Conservation (phyloP, 257 asterid species). For the Coffea eugenioides region DNA sequence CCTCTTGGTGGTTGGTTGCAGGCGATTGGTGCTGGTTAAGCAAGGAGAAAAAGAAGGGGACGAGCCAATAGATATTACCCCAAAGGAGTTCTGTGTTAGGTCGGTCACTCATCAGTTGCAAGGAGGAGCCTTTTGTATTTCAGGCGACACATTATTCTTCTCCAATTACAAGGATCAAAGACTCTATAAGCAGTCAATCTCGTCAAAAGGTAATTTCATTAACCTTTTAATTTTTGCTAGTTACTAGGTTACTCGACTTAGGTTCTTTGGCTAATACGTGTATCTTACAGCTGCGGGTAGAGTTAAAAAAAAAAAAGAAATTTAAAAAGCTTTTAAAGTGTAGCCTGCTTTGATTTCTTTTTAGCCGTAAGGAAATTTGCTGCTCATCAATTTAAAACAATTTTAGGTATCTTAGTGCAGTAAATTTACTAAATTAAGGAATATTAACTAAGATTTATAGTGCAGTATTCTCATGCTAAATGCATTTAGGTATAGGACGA, state of each 20-base stretch:
- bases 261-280: background rate
- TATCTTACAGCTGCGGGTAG: background rate
- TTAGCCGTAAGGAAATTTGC: background rate
- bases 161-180: slow-evolving; percentile 95
- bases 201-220: slow-evolving; percentile 49
- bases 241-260: background rate
- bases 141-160: slow-evolving; percentile 61
- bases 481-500: background rate
- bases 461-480: background rate
- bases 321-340: no score
- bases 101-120: slow-evolving; percentile 87
- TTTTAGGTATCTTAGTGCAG: no score
- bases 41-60: slow-evolving; percentile 57
- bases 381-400: background rate
- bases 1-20: slow-evolving; percentile 31
- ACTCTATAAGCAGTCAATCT: slow-evolving; percentile 66
- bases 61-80: slow-evolving; percentile 60
- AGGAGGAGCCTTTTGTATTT: slow-evolving; percentile 83
- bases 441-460: background rate
- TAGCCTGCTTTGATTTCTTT: background rate
- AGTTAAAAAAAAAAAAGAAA: background rate
- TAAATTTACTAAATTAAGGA: no score
- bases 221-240: background rate
- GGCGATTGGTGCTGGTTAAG: slow-evolving; percentile 80
- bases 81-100: slow-evolving; percentile 83